phyloP scores from a whole-genome alignment of 2,329 filamentous ascomycete genomes.

The Metarhizium album region DNA sequence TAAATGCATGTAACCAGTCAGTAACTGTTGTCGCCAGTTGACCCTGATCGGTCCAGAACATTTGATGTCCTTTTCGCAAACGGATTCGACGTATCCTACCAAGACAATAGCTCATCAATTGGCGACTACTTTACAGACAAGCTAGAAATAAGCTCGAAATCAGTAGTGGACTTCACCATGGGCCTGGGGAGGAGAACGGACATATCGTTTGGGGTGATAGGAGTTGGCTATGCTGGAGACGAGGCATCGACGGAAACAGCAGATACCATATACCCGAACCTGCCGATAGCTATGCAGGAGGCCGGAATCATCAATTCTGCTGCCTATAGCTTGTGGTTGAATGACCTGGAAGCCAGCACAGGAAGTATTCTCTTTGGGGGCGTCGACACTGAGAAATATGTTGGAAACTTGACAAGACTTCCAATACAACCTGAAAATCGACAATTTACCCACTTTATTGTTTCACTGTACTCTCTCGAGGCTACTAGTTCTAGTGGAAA shows the following conservation, averaged over 20 bases:
- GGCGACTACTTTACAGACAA: conserved; percentile 50
- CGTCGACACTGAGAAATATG: conserved; percentile 66
- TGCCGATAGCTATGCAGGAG: conserved; percentile 54
- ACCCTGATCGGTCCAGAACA: conserved; percentile 32
- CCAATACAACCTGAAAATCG: conserved; percentile 36
- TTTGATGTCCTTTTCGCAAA: conserved; percentile 30
- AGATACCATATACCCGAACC: conserved; percentile 37
- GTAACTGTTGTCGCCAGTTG: neutral
- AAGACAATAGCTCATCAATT: conserved; percentile 44
- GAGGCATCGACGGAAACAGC: conserved; percentile 30
- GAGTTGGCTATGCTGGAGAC: conserved; percentile 48
- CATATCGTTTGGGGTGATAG: conserved; percentile 46
- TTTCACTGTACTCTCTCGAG: conserved; percentile 36
- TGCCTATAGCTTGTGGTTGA: conserved; percentile 63
- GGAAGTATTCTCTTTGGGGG: conserved; percentile 71
- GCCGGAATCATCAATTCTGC: conserved; percentile 53
- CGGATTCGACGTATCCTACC: conserved; percentile 49
- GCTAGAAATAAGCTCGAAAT: conserved; percentile 42
- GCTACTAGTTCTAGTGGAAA: conserved; percentile 38
- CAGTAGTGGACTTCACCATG: conserved; percentile 45
- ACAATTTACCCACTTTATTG: conserved; percentile 35
- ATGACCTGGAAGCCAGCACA: conserved; percentile 46
- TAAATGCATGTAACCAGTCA: neutral
- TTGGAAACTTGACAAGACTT: conserved; percentile 50
- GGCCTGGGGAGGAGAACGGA: conserved; percentile 44